Conservation (phyloP, 2,329 filamentous ascomycete genomes). For the Myriosclerotinia duriaeana region DNA sequence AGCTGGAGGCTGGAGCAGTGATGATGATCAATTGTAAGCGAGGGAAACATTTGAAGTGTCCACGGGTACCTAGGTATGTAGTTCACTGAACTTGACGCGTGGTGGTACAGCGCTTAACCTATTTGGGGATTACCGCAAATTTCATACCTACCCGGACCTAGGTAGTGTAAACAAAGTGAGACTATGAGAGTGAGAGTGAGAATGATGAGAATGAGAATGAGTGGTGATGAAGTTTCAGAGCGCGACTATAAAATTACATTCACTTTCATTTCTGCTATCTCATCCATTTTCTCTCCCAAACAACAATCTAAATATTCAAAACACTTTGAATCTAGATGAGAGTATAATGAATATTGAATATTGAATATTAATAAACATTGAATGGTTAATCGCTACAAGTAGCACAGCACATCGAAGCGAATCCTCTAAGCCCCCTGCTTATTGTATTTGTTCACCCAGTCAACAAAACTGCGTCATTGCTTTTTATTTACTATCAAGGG, state of each 20-base stretch:
- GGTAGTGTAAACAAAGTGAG: conserved; percentile 6
- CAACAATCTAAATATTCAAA: neutral
- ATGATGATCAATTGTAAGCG: neutral
- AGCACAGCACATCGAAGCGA: neutral
- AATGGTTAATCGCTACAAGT: too few relatives aligned
- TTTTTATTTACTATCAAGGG: conserved; percentile 8
- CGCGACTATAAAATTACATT: neutral
- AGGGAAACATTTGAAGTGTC: too few relatives aligned
- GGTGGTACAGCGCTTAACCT: conserved; percentile 16
- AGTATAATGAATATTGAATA: neutral
- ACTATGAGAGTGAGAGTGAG: too few relatives aligned
- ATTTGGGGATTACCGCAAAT: conserved; percentile 7
- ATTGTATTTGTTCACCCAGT: conserved; percentile 15
- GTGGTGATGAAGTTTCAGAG: too few relatives aligned
- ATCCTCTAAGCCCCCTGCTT: neutral
- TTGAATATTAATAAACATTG: too few relatives aligned
- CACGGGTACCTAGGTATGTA: too few relatives aligned
- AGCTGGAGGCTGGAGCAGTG: too few relatives aligned
- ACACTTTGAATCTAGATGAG: neutral
- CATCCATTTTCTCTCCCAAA: neutral
- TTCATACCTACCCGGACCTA: too few relatives aligned
- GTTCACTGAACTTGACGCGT: conserved; percentile 5
- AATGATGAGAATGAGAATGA: too few relatives aligned
- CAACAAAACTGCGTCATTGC: conserved; percentile 17
- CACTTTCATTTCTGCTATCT: neutral